phyloP scores from a whole-genome alignment of 192 early-diverging fungal genomes.

The Chytriomyces sp. region DNA sequence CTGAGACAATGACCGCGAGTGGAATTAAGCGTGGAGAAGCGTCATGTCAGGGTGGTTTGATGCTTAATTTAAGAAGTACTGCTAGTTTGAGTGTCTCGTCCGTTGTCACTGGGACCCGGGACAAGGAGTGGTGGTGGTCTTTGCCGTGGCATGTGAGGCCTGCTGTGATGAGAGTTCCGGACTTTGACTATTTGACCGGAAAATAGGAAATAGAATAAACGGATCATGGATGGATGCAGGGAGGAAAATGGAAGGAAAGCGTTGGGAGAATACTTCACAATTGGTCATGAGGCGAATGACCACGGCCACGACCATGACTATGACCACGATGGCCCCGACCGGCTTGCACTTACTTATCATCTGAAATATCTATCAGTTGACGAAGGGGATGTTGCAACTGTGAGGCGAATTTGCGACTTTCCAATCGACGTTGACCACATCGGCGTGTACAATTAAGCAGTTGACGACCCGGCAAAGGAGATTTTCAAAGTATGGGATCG shows the following conservation, averaged over 20 bases:
- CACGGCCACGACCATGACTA: constrained; percentile 72
- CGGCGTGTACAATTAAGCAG: constrained; percentile 78
- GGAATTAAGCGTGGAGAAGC: not conserved
- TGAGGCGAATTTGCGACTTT: constrained; percentile 59
- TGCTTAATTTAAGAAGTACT: constrained; percentile 20
- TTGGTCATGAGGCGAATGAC: constrained; percentile 54
- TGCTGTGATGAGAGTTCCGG: not conserved
- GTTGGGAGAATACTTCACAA: no score
- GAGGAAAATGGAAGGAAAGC: no score
- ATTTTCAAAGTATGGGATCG: constrained; percentile 89
- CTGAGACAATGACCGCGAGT: not conserved
- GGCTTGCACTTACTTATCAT: not conserved
- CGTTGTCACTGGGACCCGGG: not conserved
- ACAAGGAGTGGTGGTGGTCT: not conserved
- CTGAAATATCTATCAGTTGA: not conserved
- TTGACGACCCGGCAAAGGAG: constrained; percentile 60
- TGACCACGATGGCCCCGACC: constrained; percentile 57
- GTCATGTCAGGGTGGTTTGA: constrained; percentile 4
- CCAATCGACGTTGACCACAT: constrained; percentile 76
- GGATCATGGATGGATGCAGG: no score
- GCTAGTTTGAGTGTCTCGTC: constrained; percentile 2
- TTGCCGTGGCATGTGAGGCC: constrained; percentile 17
- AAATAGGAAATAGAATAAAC: not conserved
- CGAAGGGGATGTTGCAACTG: constrained; percentile 17
- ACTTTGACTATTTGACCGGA: constrained; percentile 24